A percentile compares a stretch with the other conserved stretches of the same genome.
These are phyloP conservation scores for Aspergillus homomorphus DNA, from an alignment of 495 filamentous ascomycete genomes.

Conservation along the genomic window DNA sequence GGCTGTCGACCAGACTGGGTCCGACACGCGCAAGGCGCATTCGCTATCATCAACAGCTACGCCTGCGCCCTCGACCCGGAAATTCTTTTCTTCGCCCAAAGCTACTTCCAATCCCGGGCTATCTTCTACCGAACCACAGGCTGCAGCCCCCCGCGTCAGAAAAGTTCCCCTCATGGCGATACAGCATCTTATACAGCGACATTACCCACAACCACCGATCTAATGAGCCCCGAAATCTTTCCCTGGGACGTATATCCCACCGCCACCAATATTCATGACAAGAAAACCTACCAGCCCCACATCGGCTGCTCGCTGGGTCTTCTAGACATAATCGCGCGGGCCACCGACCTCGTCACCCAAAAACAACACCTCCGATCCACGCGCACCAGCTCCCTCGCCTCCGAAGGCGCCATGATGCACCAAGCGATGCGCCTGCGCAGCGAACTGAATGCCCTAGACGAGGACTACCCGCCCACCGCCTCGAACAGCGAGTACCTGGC, in stretches of 20 bases:
- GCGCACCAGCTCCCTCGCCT: not conserved
- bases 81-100: constrained; percentile 2
- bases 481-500: constrained; percentile 3
- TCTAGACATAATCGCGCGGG: constrained; percentile 1
- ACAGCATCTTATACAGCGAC: too few relatives aligned
- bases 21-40: constrained; percentile 3
- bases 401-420: not conserved
- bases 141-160: not conserved
- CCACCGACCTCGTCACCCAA: not conserved
- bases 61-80: not conserved
- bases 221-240: not conserved
- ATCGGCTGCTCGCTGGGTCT: constrained; percentile 5
- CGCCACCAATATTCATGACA: not conserved
- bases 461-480: not conserved
- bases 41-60: constrained; percentile 5
- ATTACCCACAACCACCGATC: too few relatives aligned
- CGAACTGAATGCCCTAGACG: not conserved
- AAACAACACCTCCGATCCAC: constrained; percentile 4
- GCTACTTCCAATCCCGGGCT: constrained; percentile 5
- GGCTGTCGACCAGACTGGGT: constrained; percentile 8
- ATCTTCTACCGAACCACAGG: constrained; percentile 6
- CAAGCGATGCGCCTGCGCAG: constrained; percentile 3
- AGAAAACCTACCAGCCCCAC: not conserved
- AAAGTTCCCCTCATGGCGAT: not conserved
- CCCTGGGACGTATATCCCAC: not conserved